Base-by-base conservation (phyloP, 257 asterid genomes). In the Handroanthus guayacan region DNA sequence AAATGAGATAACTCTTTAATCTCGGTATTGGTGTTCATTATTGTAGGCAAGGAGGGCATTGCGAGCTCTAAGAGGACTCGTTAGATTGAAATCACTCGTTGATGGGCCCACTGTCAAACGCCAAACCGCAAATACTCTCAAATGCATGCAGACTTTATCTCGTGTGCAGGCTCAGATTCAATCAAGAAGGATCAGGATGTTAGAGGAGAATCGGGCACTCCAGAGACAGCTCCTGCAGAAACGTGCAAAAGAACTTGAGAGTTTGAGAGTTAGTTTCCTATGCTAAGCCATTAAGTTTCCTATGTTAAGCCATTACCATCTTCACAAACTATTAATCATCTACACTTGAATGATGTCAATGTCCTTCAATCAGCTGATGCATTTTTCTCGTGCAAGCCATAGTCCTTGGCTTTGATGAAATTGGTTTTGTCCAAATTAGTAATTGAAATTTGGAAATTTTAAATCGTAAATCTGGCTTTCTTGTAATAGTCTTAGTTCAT, bases 81-180 rank as follows among this genome's bases (percentile, higher is more conserved):
- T 93, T 64, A 85, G 98, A 81, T 80, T 95, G 70, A 93, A 95
- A 86, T 78, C 93, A 62, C 97, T 95, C 25, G 90, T 89, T 39
- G 92, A 93, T 79, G 99, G 98, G 72, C 86, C 92, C 9, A 89
- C 89, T 14, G 98, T 83, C 54, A 89, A 83, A 81, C 94, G 97
- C 61, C 98, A 95, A 83, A 95, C 98, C 9, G 84, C 96, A 78
- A 93, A 84, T 70, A 83, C 99, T 65, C 83, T 95, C 58, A 93
- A 91, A 82, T 84, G 94, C 80, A 91, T 95, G 98, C 99, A 95
- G 72, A 82, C 89, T 55, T 67, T 93, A 61, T 90, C 93, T 18
- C 96, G 93, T 38, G 97, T 95, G 79, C 99, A 95, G 69, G 77
- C 98, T 72, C 98, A 91, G 91, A 87, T 95, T 85, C 90, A 87